Conservation (phyloP, 176 grass and related monocot genomes). For the Alloteropsis semialata region DNA sequence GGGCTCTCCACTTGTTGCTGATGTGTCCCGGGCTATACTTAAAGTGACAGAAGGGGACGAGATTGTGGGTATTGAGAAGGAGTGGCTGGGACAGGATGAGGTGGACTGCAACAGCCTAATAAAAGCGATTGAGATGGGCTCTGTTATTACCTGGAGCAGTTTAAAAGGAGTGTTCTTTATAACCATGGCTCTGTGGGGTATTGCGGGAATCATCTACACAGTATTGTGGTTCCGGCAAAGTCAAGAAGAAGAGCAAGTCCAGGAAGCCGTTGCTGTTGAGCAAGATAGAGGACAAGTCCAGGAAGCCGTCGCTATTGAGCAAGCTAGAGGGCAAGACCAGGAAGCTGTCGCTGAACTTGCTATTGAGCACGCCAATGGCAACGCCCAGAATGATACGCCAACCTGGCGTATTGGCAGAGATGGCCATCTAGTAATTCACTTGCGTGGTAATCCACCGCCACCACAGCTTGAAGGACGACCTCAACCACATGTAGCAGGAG, state of each 20-base stretch:
- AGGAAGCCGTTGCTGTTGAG: no score
- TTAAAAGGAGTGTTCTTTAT: slow-evolving; percentile 8
- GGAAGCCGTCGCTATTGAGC: no score
- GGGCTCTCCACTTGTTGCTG: slow-evolving; percentile 19
- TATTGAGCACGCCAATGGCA: background rate
- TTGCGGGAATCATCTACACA: background rate
- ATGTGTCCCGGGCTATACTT: background rate
- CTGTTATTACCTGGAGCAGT: background rate
- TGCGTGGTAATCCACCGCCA: background rate
- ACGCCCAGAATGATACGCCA: background rate
- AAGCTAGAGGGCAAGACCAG: no score
- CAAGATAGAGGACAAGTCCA: no score
- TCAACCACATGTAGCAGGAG: no score
- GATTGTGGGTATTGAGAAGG: background rate
- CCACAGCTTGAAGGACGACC: no score
- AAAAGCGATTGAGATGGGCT: background rate
- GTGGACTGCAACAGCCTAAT: background rate
- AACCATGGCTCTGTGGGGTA: background rate
- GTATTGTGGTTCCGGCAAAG: background rate
- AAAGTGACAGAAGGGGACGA: background rate
- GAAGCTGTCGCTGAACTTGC: background rate
- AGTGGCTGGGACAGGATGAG: background rate
- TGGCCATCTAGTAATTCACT: background rate
- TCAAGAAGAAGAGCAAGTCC: background rate
- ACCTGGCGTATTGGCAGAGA: background rate